phyloP scores from a whole-genome alignment of 345 rosid species.

The Rubroshorea leprosula region DNA sequence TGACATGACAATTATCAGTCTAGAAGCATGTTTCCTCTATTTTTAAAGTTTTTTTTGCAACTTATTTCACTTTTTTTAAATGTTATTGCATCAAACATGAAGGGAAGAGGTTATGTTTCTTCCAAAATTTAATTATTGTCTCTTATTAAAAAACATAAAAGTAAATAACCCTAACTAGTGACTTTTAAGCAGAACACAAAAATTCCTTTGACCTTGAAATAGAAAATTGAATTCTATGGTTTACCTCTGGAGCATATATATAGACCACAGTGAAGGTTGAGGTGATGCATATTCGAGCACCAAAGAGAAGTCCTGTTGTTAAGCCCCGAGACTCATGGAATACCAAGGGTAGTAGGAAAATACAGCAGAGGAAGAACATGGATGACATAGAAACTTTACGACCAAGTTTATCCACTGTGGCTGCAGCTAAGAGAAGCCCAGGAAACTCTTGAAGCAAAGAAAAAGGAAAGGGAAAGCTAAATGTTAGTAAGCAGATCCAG shows the following conservation, averaged over 20 bases:
- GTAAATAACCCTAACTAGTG: too few relatives aligned
- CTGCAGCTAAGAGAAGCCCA: conserved; percentile 74
- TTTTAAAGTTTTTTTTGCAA: too few relatives aligned
- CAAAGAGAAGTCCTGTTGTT: conserved; percentile 70
- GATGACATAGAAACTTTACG: conserved; percentile 76
- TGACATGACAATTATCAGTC: too few relatives aligned
- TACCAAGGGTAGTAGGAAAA: conserved; percentile 71
- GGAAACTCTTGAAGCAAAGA: conserved; percentile 58
- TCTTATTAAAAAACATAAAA: too few relatives aligned
- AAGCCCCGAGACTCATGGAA: conserved; percentile 49
- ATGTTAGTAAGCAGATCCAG: conserved; percentile 12
- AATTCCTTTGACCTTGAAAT: too few relatives aligned
- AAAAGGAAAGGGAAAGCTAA: conserved; percentile 13
- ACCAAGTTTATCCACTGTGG: conserved; percentile 71
- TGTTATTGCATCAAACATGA: too few relatives aligned
- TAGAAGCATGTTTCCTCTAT: too few relatives aligned
- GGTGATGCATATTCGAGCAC: conserved; percentile 83
- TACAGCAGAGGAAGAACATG: conserved; percentile 65
- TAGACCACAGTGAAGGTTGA: conserved; percentile 63
- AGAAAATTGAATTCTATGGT: neutral
- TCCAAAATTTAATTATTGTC: too few relatives aligned
- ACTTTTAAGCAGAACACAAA: too few relatives aligned
- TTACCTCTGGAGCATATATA: conserved; percentile 91
- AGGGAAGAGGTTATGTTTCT: too few relatives aligned
- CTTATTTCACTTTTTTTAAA: too few relatives aligned